Conservation (phyloP, 2,329 filamentous ascomycete genomes). For the Fusarium albosuccineum region DNA sequence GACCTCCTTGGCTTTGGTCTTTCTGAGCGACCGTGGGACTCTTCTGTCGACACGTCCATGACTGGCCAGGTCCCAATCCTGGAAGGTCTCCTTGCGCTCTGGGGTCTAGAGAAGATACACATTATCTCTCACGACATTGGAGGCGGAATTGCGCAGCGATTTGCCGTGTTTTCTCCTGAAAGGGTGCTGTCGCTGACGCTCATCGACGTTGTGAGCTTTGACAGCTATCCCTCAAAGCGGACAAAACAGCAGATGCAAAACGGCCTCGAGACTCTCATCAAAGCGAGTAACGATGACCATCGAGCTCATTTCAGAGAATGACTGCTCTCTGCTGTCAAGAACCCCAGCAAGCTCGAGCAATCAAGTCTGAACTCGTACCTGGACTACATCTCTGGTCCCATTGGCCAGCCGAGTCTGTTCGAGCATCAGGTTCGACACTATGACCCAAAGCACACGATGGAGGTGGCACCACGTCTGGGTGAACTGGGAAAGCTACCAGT, state of each 20-base stretch:
- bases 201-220: conserved; percentile 50
- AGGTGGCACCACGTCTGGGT: conserved; percentile 41
- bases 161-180: conserved; percentile 41
- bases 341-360: conserved; percentile 29
- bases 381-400: conserved; percentile 49
- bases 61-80: conserved; percentile 50
- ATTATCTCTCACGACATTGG: conserved; percentile 51
- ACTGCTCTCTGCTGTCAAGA: conserved; percentile 42
- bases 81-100: conserved; percentile 44
- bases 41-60: conserved; percentile 49
- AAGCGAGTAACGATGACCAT: conserved; percentile 37
- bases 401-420: conserved; percentile 51
- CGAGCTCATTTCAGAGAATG: conserved; percentile 46
- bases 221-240: conserved; percentile 51
- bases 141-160: conserved; percentile 48
- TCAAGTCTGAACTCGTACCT: conserved; percentile 45
- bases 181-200: conserved; percentile 46
- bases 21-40: conserved; percentile 49
- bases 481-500: conserved; percentile 45
- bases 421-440: conserved; percentile 52
- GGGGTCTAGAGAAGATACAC: conserved; percentile 44
- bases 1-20: conserved; percentile 51
- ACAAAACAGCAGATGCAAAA: conserved; percentile 49
- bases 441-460: conserved; percentile 51
- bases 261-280: conserved; percentile 47